Evolutionary conservation across 257 asterid genomes (phyloP).

Genomic region (Eustoma russellianum): DNA sequence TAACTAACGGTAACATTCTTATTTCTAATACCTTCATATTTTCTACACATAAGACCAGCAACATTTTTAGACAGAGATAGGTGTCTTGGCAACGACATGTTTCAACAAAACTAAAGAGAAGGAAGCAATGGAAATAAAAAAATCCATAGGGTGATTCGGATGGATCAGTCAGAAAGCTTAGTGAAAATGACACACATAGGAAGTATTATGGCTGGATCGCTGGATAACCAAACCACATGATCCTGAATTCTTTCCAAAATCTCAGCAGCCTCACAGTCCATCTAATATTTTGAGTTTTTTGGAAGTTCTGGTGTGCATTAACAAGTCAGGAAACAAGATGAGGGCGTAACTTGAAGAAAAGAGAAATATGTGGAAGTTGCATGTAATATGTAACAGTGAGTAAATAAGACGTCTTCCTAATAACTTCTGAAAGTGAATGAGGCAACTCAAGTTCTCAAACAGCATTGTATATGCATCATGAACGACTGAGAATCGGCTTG

Average conservation of each 20-base stretch:
- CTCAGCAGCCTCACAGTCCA: slow-evolving; percentile 90
- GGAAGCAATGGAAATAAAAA: too few relatives aligned
- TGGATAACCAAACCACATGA: slow-evolving; percentile 60
- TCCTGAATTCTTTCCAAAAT: slow-evolving; percentile 70
- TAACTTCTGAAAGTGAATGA: not conserved
- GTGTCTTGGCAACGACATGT: too few relatives aligned
- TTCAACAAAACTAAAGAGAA: not conserved
- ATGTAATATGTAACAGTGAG: not conserved
- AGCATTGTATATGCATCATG: too few relatives aligned
- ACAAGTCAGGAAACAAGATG: slow-evolving; percentile 13
- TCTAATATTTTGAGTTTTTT: slow-evolving; percentile 47
- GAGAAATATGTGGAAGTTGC: not conserved
- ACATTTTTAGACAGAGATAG: not conserved
- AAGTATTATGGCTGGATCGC: slow-evolving; percentile 69
- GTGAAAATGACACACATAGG: slow-evolving; percentile 53
- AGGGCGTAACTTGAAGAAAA: not conserved
- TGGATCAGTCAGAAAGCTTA: not conserved
- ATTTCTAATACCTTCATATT: too few relatives aligned
- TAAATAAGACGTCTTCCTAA: not conserved
- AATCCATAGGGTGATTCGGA: too few relatives aligned
- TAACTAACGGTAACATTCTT: too few relatives aligned
- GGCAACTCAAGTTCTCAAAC: not conserved
- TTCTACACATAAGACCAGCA: slow-evolving; percentile 4
- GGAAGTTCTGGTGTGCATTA: slow-evolving; percentile 50
- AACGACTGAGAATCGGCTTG: too few relatives aligned